phyloP scores from a whole-genome alignment of 2,329 filamentous ascomycete species.

The Penicillium crustosum region DNA sequence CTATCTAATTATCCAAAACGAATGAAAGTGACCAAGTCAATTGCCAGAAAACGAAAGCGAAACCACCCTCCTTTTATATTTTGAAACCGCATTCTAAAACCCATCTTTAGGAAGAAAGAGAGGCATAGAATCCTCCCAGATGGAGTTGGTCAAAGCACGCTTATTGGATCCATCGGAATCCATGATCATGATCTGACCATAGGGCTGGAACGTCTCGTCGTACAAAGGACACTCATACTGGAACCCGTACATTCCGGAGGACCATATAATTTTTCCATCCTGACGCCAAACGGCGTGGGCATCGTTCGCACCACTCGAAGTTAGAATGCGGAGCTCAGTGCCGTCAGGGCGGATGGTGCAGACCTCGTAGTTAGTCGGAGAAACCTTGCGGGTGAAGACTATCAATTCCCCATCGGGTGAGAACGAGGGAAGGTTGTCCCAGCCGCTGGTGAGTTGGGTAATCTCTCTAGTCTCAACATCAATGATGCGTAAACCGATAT shows the following conservation, averaged over 20 bases:
- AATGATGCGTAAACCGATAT: constrained; percentile 16
- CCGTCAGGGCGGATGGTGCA: constrained; percentile 47
- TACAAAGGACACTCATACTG: constrained; percentile 44
- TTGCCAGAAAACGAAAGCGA: too few species aligned
- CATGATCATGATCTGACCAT: constrained; percentile 49
- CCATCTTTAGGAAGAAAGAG: constrained; percentile 22
- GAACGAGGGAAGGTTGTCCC: constrained; percentile 18
- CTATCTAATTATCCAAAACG: neutral
- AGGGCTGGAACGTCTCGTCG: constrained; percentile 49
- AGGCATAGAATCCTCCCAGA: constrained; percentile 38
- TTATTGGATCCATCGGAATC: constrained; percentile 43
- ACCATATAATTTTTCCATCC: constrained; percentile 46
- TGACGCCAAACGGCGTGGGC: constrained; percentile 48
- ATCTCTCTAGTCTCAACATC: constrained; percentile 13
- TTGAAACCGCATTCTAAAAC: neutral
- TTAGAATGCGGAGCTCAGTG: constrained; percentile 32
- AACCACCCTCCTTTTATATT: neutral
- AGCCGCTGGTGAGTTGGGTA: constrained; percentile 9
- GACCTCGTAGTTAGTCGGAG: constrained; percentile 22
- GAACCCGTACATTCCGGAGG: constrained; percentile 47
- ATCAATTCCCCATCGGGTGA: constrained; percentile 16
- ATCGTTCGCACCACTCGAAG: constrained; percentile 33
- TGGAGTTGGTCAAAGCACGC: constrained; percentile 27
- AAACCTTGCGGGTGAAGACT: constrained; percentile 20
- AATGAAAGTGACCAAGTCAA: neutral